phyloP scores from a whole-genome alignment of 2,329 filamentous ascomycete genomes.

The Trichoderma aggressivum region DNA sequence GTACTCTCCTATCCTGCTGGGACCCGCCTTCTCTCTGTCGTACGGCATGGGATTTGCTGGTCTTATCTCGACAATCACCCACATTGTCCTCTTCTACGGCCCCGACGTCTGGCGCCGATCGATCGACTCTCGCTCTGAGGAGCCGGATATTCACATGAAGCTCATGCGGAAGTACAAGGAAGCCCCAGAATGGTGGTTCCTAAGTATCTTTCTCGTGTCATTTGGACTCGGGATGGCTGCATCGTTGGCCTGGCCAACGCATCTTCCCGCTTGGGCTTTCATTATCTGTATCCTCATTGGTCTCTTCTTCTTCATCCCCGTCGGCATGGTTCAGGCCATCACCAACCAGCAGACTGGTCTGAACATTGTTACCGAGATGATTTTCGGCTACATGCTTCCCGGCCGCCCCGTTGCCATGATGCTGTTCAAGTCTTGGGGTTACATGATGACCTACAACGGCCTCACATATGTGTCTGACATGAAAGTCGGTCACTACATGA shows the following conservation, averaged over 20 bases:
- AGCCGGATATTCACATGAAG: constrained; percentile 49
- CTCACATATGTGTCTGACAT: constrained; percentile 48
- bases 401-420: constrained; percentile 48
- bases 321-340: constrained; percentile 46
- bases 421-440: constrained; percentile 48
- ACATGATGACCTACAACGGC: constrained; percentile 46
- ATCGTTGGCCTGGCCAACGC: constrained; percentile 35
- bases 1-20: constrained; percentile 55
- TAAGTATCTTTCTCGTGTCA: constrained; percentile 43
- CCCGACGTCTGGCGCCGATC: constrained; percentile 41
- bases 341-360: constrained; percentile 48
- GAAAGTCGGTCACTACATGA: constrained; percentile 54
- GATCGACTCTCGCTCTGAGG: constrained; percentile 35
- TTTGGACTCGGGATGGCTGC: constrained; percentile 44
- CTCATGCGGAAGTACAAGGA: constrained; percentile 56
- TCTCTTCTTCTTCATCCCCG: constrained; percentile 40
- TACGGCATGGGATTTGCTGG: constrained; percentile 58
- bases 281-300: constrained; percentile 41
- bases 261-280: constrained; percentile 44
- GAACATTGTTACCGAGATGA: constrained; percentile 48
- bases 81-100: constrained; percentile 52
- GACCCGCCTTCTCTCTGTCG: constrained; percentile 51
- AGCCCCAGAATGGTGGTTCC: constrained; percentile 58
- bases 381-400: constrained; percentile 48
- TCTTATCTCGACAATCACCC: constrained; percentile 50